Conservation (phyloP, 2,329 filamentous ascomycete species). For the Exophiala phaeomuriformis region DNA sequence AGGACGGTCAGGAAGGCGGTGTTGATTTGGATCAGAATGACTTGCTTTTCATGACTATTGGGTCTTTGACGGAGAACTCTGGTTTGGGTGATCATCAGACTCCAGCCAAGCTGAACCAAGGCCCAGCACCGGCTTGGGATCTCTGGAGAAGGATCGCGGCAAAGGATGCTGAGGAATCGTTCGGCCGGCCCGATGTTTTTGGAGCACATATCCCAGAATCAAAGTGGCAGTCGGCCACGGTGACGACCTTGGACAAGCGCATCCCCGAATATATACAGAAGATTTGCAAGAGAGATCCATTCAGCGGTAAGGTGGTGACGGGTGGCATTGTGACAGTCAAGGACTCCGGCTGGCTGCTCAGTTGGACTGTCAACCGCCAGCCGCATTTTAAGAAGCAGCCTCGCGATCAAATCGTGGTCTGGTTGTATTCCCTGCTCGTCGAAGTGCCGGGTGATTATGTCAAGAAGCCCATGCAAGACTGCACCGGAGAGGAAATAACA, state of each 20-base stretch:
- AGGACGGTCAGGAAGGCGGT: conserved; percentile 23
- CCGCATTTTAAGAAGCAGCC: conserved; percentile 38
- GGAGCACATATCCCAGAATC: conserved; percentile 33
- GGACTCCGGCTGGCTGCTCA: conserved; percentile 39
- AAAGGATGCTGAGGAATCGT: conserved; percentile 28
- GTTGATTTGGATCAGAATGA: conserved; percentile 30
- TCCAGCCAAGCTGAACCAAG: conserved; percentile 29
- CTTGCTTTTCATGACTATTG: conserved; percentile 37
- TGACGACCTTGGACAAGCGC: conserved; percentile 29
- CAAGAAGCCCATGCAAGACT: conserved; percentile 37
- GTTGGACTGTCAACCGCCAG: conserved; percentile 37
- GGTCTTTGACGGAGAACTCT: conserved; percentile 36
- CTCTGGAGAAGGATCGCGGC: conserved; percentile 38
- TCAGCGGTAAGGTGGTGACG: conserved; percentile 32
- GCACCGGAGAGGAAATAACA: conserved; percentile 38
- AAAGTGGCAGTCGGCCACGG: conserved; percentile 38
- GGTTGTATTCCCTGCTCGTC: conserved; percentile 39
- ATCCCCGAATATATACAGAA: conserved; percentile 28
- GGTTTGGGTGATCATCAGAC: conserved; percentile 32
- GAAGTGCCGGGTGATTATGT: conserved; percentile 33
- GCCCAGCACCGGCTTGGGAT: conserved; percentile 37
- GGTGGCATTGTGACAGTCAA: conserved; percentile 35
- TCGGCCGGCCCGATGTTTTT: conserved; percentile 40
- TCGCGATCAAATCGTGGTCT: conserved; percentile 32
- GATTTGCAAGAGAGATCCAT: conserved; percentile 31